phyloP scores from a whole-genome alignment of 768 basidiomycete genomes.

The Auriculariales sp. region DNA sequence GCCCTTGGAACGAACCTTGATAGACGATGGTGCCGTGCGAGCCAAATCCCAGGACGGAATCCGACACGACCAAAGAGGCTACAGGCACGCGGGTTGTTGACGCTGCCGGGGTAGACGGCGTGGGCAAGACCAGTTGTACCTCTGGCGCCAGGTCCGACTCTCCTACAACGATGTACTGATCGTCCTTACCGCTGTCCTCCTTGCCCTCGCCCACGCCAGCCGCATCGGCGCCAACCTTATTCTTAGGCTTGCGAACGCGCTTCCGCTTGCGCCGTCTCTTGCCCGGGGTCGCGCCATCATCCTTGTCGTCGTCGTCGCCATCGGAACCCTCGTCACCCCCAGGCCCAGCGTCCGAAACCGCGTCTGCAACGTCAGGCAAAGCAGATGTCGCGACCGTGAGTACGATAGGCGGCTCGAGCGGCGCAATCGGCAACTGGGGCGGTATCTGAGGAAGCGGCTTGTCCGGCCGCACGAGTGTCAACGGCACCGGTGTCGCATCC shows the following conservation, averaged over 20 bases:
- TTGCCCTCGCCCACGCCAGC: constrained; percentile 11
- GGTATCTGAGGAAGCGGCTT: too few relatives aligned
- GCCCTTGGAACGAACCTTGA: constrained; percentile 88
- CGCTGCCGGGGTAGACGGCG: constrained; percentile 5
- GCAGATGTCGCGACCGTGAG: too few relatives aligned
- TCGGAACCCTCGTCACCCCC: constrained; percentile 4
- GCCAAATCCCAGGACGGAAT: constrained; percentile 70
- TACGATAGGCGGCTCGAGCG: too few relatives aligned
- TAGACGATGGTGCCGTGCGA: constrained; percentile 96
- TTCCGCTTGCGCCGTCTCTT: constrained; percentile 14
- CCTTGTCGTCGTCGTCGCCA: constrained; percentile 14
- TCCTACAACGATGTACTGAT: constrained; percentile 17
- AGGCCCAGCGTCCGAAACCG: neutral
- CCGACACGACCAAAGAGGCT: constrained; percentile 56
- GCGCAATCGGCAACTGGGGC: neutral
- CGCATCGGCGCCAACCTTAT: constrained; percentile 14
- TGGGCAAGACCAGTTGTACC: constrained; percentile 10
- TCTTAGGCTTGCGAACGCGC: constrained; percentile 25
- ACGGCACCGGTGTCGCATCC: too few relatives aligned
- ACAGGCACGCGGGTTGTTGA: constrained; percentile 8
- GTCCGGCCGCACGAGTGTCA: too few relatives aligned
- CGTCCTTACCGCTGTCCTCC: constrained; percentile 4
- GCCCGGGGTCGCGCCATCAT: constrained; percentile 13
- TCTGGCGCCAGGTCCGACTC: constrained; percentile 15
- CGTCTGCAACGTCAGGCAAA: too few relatives aligned